Evolutionary conservation across 106 monocot species (phyloP).

Genomic region (Platanthera guangdongensis): DNA sequence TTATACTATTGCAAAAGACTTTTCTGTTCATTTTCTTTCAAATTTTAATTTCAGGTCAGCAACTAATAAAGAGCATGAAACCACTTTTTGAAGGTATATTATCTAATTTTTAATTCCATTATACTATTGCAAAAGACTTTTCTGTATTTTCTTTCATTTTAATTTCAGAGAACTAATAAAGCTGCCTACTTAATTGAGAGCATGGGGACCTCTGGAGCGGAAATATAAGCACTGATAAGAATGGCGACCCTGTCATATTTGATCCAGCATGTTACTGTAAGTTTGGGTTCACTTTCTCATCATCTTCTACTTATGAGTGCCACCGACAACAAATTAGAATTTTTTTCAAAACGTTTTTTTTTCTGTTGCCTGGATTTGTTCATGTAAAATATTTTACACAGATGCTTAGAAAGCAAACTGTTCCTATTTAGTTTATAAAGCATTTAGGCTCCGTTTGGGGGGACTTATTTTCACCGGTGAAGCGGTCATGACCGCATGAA

Average conservation of each 20-base stretch:
- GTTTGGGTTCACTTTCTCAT: conserved; percentile 10
- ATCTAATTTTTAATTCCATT: not conserved
- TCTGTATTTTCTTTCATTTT: not conserved
- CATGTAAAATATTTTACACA: not conserved
- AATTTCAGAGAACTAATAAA: conserved; percentile 60
- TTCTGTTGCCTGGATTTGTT: not conserved
- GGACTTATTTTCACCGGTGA: too few relatives aligned
- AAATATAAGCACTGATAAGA: conserved; percentile 80
- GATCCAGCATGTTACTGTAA: conserved; percentile 98
- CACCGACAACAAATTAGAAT: too few relatives aligned
- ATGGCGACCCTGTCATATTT: conserved; percentile 89
- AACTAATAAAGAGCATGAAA: conserved; percentile 60
- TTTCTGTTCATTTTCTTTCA: not conserved
- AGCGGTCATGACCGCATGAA: too few relatives aligned
- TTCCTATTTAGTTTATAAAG: not conserved
- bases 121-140: not conserved
- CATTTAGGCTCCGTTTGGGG: too few relatives aligned
- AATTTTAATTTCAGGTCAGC: conserved; percentile 37
- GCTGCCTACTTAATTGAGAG: conserved; percentile 67
- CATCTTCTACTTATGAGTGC: not conserved
- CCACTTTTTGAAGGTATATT: conserved; percentile 68
- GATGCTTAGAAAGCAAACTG: not conserved
- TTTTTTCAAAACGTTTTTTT: too few relatives aligned
- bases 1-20: not conserved
- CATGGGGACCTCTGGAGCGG: conserved; percentile 95